Evolutionary conservation across 352 stramenopile genomes (phyloP), one percentile per base, ranked within the genome.

Genomic region (Phytopythium sindhum): DNA sequence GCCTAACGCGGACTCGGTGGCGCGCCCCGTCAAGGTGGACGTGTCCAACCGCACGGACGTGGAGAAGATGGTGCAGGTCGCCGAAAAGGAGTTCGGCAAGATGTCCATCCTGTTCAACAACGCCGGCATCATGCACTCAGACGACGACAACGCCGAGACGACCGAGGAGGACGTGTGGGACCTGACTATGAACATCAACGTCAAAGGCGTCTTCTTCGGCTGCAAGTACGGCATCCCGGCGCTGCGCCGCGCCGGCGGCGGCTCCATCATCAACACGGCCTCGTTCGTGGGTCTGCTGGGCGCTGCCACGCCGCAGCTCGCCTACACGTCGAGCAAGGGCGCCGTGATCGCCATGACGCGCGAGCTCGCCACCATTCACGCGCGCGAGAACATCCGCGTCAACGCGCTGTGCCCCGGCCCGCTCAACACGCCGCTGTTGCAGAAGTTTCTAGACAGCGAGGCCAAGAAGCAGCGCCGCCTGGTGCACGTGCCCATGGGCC

Each of bases 101-200:
- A 64, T 95, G 57, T 78, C 88, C 60, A 79, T 95, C 51, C 73
- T 95, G 23, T 95, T 95, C 73, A 95, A 95, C 77, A 95, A 95
- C 68, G 87, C 87, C 53, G 87, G 84, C 50, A 88, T 95, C 66
- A 95, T 95, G 87, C 84, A 92, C 72, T 82, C 68, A 64, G 69
- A 77, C 57, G 87, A 95, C 68, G 86, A 92, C 72, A 81, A 92
- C 66, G 87, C 87, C 29, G 75, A 91, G 55, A 58, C 67, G 44
- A 95, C 87, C 9, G 72, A 88, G 54, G 87, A 94, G 66, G 67
- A 91, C 57, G 79, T 95, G 31, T 95, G 84, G 82, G 87, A 95
- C 60, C 72, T 92, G 39, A 94, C 85, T 45, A 93, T 95, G 78
- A 77, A 88, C 70, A 86, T 95, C 63, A 95, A 95, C 67, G 87